phyloP scores from a whole-genome alignment of 2,329 filamentous ascomycete genomes.

The Ilyonectria robusta region DNA sequence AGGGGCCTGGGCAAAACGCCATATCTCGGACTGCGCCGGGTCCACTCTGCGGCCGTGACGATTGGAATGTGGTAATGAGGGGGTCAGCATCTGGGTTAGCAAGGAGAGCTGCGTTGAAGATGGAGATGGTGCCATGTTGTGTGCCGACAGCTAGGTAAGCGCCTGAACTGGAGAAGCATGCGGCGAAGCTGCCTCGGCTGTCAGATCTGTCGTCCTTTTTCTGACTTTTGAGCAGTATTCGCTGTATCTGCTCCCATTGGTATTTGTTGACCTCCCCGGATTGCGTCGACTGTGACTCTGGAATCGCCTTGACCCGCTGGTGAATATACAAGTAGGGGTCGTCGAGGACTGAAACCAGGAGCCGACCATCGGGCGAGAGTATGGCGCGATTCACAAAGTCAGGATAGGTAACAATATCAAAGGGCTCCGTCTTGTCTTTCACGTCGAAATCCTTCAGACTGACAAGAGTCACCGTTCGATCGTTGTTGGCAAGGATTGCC shows the following conservation, averaged over 20 bases:
- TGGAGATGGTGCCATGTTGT: constrained; percentile 83
- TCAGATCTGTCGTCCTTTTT: constrained; percentile 67
- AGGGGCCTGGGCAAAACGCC: constrained; percentile 91
- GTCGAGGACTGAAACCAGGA: constrained; percentile 89
- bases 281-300: constrained; percentile 41
- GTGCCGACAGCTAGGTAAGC: constrained; percentile 82
- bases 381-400: constrained; percentile 94
- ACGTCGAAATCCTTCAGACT: constrained; percentile 74
- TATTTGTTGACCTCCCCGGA: constrained; percentile 51
- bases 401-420: constrained; percentile 81
- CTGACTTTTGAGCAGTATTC: constrained; percentile 72
- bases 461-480: constrained; percentile 89
- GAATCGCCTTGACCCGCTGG: constrained; percentile 62
- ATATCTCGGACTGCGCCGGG: constrained; percentile 90
- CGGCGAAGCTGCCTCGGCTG: constrained; percentile 80
- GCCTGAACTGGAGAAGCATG: constrained; percentile 81
- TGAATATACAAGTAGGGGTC: constrained; percentile 91
- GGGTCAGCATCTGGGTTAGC: constrained; percentile 65
- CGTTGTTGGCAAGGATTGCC: constrained; percentile 90
- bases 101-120: constrained; percentile 74
- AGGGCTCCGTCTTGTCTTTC: constrained; percentile 64
- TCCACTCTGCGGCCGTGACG: constrained; percentile 79
- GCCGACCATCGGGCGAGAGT: constrained; percentile 89
- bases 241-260: constrained; percentile 66
- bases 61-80: constrained; percentile 82